These are phyloP conservation scores for Capsicum pubescens DNA, from an alignment of 257 asterid genomes.

Conservation along the genomic window DNA sequence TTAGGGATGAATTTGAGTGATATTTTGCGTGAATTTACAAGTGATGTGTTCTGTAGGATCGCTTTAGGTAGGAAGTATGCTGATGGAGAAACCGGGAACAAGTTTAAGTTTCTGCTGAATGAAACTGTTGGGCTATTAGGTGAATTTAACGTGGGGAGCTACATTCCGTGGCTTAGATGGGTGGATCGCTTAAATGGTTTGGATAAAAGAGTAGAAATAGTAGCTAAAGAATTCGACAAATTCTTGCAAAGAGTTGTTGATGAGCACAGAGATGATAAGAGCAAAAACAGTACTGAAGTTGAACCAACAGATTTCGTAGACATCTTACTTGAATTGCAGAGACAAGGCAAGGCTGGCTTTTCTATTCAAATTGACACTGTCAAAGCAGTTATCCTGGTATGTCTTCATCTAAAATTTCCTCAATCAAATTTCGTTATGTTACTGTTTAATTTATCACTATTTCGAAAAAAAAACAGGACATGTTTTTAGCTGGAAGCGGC, in stretches of 20 bases:
- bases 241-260: conserved; percentile 24
- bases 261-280: neutral
- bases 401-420: too few relatives aligned
- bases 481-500: conserved; percentile 23
- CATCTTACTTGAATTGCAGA: conserved; percentile 25
- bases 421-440: too few relatives aligned
- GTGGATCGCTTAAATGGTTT: conserved; percentile 26
- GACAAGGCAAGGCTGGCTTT: neutral
- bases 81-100: neutral
- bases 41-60: neutral
- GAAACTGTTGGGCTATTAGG: conserved; percentile 3
- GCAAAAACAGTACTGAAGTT: neutral
- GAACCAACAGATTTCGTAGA: conserved; percentile 16
- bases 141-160: neutral
- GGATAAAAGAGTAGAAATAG: neutral
- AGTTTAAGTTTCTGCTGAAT: neutral
- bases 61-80: neutral
- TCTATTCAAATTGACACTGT: neutral
- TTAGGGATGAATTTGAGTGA: neutral
- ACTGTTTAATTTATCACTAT: neutral
- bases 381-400: conserved; percentile 18
- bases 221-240: neutral
- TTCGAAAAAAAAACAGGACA: neutral
- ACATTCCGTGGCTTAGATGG: conserved; percentile 29
- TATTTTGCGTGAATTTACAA: neutral